Evolutionary conservation across 2,329 filamentous ascomycete genomes (phyloP), one percentile per base, ranked within the genome.

Genomic region (Curvularia sp.): DNA sequence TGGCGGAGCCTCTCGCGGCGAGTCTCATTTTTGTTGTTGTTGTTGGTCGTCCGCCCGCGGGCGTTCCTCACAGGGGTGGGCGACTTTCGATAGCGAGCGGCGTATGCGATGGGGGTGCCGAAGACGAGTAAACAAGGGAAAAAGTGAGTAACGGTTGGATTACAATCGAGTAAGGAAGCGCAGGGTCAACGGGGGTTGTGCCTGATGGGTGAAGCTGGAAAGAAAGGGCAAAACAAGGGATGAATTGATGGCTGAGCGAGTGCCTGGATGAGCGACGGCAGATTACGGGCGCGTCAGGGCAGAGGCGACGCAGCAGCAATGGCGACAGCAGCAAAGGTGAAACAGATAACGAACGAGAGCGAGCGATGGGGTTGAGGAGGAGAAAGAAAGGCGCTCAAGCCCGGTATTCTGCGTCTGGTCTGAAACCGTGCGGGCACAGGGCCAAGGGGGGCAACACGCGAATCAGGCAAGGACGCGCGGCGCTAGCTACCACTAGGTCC

Each of bases 121-220:
- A 20, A 12, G 9, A 26, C 15, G 24, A 26, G 44, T n/a, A 13
- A 30, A 12, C 26, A 22, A n/a, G 13, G 31, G 10, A 47, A 31
- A 31, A 47, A 47, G 28, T 4, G 24, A 31, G 28, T 18, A 48
- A 31, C 46, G 41, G 39, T 53, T 43, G 51, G 53, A 72, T 73
- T 72, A 74, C 28, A 75, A 75, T 54, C 60, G 60, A 50, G 59
- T 53, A 60, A 53, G 18, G 41, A 69, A 68, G 68, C 64, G 70
- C 61, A 74, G 75, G 73, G 58, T 77, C 74, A 74, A 75, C 72
- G 73, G 75, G 70, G 67, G 41, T 71, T 63, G 69, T 64, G 71
- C 69, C 71, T 61, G 48, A 53, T 62, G 51, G 57, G 60, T 57
- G 64, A 61, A 57, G 64, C 51, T 56, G 58, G 51, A 53, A 54